A percentile compares a stretch with the other conserved stretches of the same genome.
These are phyloP conservation scores for Pirum gemmata DNA, from an alignment of 78 protist genomes.

Conservation along the genomic window DNA sequence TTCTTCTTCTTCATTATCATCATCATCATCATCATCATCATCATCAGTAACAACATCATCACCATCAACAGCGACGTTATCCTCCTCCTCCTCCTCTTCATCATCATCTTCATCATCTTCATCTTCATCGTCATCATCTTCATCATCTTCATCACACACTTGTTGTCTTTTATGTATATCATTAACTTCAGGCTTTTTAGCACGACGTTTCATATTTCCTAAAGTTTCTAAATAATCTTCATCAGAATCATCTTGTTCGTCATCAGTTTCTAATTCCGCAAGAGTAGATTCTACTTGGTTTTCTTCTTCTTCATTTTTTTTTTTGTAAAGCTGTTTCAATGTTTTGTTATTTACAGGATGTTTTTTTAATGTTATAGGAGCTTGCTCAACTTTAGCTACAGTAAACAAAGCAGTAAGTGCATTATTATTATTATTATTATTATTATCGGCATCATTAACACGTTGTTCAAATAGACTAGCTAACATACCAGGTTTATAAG, in stretches of 20 bases:
- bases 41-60: background rate
- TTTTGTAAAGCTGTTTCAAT: no score
- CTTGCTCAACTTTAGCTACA: no score
- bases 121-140: background rate
- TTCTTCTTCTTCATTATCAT: background rate
- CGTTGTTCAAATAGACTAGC: no score
- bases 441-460: no score
- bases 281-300: no score
- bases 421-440: no score
- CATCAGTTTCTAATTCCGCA: background rate
- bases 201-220: background rate
- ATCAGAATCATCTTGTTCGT: background rate
- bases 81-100: background rate
- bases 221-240: background rate
- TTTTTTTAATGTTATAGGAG: no score
- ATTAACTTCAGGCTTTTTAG: background rate
- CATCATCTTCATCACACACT: background rate
- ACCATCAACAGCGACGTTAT: background rate
- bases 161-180: background rate
- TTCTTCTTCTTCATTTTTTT: no score
- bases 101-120: background rate
- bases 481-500: no score
- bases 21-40: background rate
- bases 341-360: no score
- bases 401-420: no score